Base-by-base conservation (phyloP, 1,284 basidiomycete genomes). In the Tilletia indica region DNA sequence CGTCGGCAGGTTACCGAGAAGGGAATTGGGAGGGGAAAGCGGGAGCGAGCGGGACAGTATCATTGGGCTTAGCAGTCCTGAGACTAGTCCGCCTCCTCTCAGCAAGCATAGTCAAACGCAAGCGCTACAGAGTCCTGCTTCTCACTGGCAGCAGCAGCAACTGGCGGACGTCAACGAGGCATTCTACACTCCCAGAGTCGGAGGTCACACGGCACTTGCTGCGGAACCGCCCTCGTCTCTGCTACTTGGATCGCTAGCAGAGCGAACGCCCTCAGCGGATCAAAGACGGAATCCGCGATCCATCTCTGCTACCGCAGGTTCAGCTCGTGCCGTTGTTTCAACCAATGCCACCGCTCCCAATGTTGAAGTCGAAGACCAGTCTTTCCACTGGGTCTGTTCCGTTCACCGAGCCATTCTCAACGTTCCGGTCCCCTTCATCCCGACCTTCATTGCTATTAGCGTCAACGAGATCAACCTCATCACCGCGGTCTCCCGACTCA, bases 1-100 rank as follows among this genome's bases (percentile, higher is more conserved):
- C 51, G 51, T 54, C 51, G 51, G 51, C 16, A 19, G 51, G 19
- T 54, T 54, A 19, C 51, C 51, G 21, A 19, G 51, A 25, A 19
- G 51, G 19, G 51, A 54, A 4, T 19, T 54, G 19, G 51, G 51
- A n/a, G 6, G 0, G 51, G 51, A 25, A 8, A 54, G 51, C 51
- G 51, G 51, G 19, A 54, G 51, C 21, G 51, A 54, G 51, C 51
- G 21, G 21, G 51, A 25, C 19, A 54, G 51, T 25, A 54, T 54
- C 51, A 54, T 54, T 19, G 51, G 51, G 16, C 51, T 54, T 54
- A 54, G 51, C 51, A 54, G 51, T 25, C 51, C 51, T 25, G 51
- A 54, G 51, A n/a, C 51, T 8, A 45, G 42, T 45, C 42, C 42
- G 9, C 42, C 42, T 45, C 42, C 42, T 3, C 9, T 45, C 42